A percentile compares a stretch with the other conserved stretches of the same genome.
Conservation (phyloP, 345 rosid species). For the sweet orange (Citrus sinensis) region DVS_A1.0 CM039162.1:31958501-31959000, state of each 20-base stretch:
- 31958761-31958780: not conserved
- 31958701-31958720: constrained; percentile 82
- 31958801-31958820: not conserved
- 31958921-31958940: too few species aligned
- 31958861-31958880: not conserved
- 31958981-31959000: not conserved
- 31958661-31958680: constrained; percentile 32
- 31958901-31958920: not conserved
- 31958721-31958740: constrained; percentile 94
- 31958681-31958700: constrained; percentile 39
- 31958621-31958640: constrained; percentile 38
- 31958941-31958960: not conserved
- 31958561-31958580: constrained; percentile 41
- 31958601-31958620: constrained; percentile 35
- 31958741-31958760: constrained; percentile 60
- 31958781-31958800: not conserved
- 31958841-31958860: not conserved
- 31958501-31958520: not conserved
- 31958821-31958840: not conserved
- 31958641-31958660: constrained; percentile 32
- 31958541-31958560: not conserved
- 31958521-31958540: not conserved
- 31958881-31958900: not conserved
- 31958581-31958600: constrained; percentile 65
- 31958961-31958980: not conserved